These are phyloP conservation scores for Colletotrichum sp. DNA, from an alignment of 2,329 filamentous ascomycete genomes.

Conservation along the genomic window DNA sequence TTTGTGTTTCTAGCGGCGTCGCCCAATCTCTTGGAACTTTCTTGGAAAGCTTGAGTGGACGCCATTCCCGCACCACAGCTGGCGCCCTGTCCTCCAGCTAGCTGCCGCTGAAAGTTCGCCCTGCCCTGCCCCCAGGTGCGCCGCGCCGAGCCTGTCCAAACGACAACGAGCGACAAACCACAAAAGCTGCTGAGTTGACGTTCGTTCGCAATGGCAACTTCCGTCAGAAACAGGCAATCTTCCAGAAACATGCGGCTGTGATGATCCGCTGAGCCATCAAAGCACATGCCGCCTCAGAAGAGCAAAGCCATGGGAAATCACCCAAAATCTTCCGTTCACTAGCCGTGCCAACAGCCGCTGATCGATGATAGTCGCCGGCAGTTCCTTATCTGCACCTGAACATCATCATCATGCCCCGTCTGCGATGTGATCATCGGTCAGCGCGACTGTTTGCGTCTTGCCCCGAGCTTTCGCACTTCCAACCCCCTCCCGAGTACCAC, in stretches of 20 bases:
- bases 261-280: background rate
- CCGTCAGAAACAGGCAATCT: background rate
- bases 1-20: constrained; percentile 18
- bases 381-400: constrained; percentile 5
- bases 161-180: background rate
- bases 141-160: background rate
- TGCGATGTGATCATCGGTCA: background rate
- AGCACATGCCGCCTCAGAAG: background rate
- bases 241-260: constrained; percentile 4
- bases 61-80: constrained; percentile 19
- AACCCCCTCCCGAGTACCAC: background rate
- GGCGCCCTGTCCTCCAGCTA: constrained; percentile 11
- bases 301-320: background rate
- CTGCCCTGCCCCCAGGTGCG: background rate
- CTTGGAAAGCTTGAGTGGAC: constrained; percentile 23
- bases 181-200: background rate
- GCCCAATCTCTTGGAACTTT: constrained; percentile 22
- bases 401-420: background rate
- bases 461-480: background rate
- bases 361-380: constrained; percentile 18
- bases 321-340: background rate
- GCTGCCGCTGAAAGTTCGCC: constrained; percentile 4
- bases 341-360: background rate
- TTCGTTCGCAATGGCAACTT: background rate
- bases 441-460: background rate